A percentile compares a stretch with the other conserved stretches of the same genome.
These are phyloP conservation scores for Biancaea sappan DNA, from an alignment of 306 rosid species.

Conservation along the genomic window DNA sequence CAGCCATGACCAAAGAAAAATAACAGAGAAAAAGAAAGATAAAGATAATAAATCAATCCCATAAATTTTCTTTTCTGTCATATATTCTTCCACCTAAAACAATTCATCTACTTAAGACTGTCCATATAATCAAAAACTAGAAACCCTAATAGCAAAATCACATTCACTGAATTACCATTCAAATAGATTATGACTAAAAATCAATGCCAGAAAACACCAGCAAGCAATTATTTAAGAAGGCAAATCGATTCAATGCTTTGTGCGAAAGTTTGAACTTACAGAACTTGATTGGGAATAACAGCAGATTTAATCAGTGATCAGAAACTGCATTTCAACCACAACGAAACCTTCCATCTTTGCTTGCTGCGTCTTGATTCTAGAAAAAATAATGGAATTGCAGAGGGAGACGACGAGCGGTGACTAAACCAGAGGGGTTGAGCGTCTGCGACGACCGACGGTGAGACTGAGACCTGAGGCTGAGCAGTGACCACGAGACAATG, in stretches of 20 bases:
- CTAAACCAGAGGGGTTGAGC: too few relatives aligned
- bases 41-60: neutral
- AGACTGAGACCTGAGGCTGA: too few relatives aligned
- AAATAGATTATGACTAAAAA: neutral
- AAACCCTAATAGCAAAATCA: neutral
- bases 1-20: neutral
- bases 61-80: neutral
- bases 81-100: neutral
- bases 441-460: too few relatives aligned
- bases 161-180: neutral
- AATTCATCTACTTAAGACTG: neutral
- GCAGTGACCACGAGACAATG: too few relatives aligned
- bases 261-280: constrained; percentile 4
- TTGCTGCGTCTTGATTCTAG: neutral
- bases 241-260: neutral
- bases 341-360: neutral
- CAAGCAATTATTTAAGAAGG: neutral
- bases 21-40: neutral
- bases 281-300: too few relatives aligned
- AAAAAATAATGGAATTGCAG: neutral
- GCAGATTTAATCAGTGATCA: too few relatives aligned
- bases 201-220: neutral
- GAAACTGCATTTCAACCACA: constrained; percentile 4
- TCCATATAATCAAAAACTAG: neutral
- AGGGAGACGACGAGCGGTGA: too few relatives aligned